Percentiles rank a stretch among this genome's conserved stretches.
These are phyloP conservation scores for Syncephalastrum monosporum DNA, from an alignment of 371 early-diverging fungal genomes.

Conservation along the genomic window DNA sequence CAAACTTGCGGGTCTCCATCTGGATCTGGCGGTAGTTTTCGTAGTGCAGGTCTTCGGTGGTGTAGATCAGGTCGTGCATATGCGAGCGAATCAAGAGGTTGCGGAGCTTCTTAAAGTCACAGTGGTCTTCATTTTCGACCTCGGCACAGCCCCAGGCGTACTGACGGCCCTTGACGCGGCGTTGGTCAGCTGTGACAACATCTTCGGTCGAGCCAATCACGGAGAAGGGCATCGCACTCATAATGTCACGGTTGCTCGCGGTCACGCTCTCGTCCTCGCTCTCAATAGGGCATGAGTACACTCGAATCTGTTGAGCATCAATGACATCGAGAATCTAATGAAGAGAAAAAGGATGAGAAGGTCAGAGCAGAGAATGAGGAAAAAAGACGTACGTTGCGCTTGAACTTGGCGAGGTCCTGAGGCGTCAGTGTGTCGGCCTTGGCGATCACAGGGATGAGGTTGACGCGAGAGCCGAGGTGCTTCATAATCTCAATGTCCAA, in stretches of 20 bases:
- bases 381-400: slow-evolving; percentile 54
- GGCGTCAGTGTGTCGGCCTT: slow-evolving; percentile 71
- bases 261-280: slow-evolving; percentile 80
- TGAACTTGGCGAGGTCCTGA: slow-evolving; percentile 74
- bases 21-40: slow-evolving; percentile 82
- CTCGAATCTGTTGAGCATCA: slow-evolving; percentile 68
- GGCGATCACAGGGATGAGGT: slow-evolving; percentile 82
- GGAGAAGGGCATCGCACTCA: slow-evolving; percentile 92
- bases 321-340: slow-evolving; percentile 72
- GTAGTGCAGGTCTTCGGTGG: slow-evolving; percentile 88
- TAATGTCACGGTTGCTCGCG: slow-evolving; percentile 73
- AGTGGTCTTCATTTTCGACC: slow-evolving; percentile 86
- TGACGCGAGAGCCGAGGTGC: slow-evolving; percentile 76
- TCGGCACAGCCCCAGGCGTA: slow-evolving; percentile 94
- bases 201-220: slow-evolving; percentile 89
- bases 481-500: slow-evolving; percentile 91
- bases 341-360: not conserved
- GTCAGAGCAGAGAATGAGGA: not conserved
- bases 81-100: slow-evolving; percentile 88
- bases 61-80: slow-evolving; percentile 87
- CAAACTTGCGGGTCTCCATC: slow-evolving; percentile 81
- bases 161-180: slow-evolving; percentile 80
- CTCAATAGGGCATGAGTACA: slow-evolving; percentile 76
- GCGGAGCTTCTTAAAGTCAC: slow-evolving; percentile 92
- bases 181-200: slow-evolving; percentile 67